Evolutionary conservation across 176 grass and related monocot genomes (phyloP).

Genomic region (Cocos nucifera): DNA sequence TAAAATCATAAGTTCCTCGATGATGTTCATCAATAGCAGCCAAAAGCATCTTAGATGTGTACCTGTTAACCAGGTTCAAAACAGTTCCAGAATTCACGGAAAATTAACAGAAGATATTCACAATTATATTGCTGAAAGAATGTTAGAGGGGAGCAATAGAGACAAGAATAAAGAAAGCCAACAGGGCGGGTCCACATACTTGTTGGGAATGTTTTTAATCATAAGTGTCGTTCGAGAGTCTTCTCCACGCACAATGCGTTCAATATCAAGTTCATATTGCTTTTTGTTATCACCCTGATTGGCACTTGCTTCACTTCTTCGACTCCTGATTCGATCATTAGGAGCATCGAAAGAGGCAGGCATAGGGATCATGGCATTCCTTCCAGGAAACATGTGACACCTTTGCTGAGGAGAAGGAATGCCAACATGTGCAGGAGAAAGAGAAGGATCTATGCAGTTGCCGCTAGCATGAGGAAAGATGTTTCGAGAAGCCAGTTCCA

Average conservation of each 20-base stretch:
- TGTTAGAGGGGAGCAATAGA: no score
- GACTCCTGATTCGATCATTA: constrained; percentile 54
- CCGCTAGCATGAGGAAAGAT: constrained; percentile 47
- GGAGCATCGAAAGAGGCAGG: constrained; percentile 40
- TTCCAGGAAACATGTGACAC: constrained; percentile 61
- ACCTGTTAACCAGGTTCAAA: constrained; percentile 34
- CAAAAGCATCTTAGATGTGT: constrained; percentile 97
- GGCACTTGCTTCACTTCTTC: constrained; percentile 57
- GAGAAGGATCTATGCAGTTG: constrained; percentile 52
- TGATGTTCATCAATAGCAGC: constrained; percentile 89
- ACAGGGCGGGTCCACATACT: constrained; percentile 35
- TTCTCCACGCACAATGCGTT: constrained; percentile 65
- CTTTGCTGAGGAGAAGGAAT: constrained; percentile 73
- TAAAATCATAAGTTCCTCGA: constrained; percentile 87
- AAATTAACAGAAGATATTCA: no score
- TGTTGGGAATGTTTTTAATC: constrained; percentile 98
- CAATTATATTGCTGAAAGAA: no score
- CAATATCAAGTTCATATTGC: constrained; percentile 87
- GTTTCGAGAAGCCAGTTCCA: constrained; percentile 50
- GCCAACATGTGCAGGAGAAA: constrained; percentile 47
- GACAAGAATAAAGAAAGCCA: constrained; percentile 1
- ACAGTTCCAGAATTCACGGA: no score
- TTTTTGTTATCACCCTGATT: constrained; percentile 78
- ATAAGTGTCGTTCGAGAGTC: constrained; percentile 79
- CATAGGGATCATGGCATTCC: constrained; percentile 62